These are phyloP conservation scores for Penicillium angulare DNA, from an alignment of 495 filamentous ascomycete genomes.

Conservation along the genomic window DNA sequence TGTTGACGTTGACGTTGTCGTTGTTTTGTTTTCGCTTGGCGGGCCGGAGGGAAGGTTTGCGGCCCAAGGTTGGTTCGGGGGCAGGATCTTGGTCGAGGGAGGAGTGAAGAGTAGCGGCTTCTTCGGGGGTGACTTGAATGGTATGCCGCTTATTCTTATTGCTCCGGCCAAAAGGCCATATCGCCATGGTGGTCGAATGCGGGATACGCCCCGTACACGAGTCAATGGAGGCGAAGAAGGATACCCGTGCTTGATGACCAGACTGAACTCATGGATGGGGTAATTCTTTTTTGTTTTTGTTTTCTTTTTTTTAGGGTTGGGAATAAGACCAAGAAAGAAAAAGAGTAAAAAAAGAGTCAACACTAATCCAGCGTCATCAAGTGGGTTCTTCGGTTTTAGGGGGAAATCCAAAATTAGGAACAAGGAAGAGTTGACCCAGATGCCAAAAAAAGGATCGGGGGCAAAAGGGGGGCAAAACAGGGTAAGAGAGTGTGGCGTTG, in stretches of 20 bases:
- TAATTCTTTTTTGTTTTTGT: no score
- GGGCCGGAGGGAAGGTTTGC: conserved; percentile 43
- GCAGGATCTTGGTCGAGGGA: conserved; percentile 26
- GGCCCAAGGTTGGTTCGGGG: conserved; percentile 28
- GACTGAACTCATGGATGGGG: conserved; percentile 42
- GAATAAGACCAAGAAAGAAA: conserved; percentile 2
- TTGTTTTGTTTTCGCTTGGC: conserved; percentile 39
- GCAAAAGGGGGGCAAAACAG: not conserved
- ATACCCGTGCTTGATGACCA: no score
- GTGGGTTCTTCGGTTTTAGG: conserved; percentile 2
- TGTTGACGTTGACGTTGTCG: no score
- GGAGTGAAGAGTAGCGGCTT: conserved; percentile 25
- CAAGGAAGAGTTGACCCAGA: conserved; percentile 1
- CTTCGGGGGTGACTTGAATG: conserved; percentile 41
- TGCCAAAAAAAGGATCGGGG: conserved; percentile 10
- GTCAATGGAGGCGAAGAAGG: conserved; percentile 25
- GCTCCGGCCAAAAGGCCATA: conserved; percentile 73
- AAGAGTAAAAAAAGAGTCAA: not conserved
- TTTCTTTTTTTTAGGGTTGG: not conserved
- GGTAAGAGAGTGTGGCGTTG: not conserved
- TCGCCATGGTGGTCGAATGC: conserved; percentile 54
- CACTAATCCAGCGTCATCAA: conserved; percentile 12
- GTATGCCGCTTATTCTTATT: conserved; percentile 52
- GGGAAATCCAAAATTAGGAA: conserved; percentile 3
- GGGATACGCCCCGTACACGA: conserved; percentile 45